Evolutionary conservation across 1,139 yeast species (phyloP).

Genomic region (Hyphopichia pseudoburtonii): DNA sequence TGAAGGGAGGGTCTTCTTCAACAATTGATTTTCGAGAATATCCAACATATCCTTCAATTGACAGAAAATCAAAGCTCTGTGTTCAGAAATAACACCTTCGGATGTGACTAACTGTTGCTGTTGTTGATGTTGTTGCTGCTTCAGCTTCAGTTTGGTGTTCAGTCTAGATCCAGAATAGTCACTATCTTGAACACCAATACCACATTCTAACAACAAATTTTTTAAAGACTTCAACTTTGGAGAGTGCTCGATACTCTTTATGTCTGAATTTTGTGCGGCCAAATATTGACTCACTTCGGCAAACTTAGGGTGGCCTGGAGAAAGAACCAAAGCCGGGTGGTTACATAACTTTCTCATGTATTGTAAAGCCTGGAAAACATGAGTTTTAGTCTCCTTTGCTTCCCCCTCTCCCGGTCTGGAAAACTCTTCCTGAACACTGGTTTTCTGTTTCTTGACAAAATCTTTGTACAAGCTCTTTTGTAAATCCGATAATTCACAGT

Average conservation of each 20-base stretch:
- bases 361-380: slow-evolving; percentile 95
- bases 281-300: slow-evolving; percentile 62
- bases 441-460: slow-evolving; percentile 86
- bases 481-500: slow-evolving; percentile 89
- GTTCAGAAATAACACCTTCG: slow-evolving; percentile 87
- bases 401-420: slow-evolving; percentile 30
- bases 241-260: slow-evolving; percentile 78
- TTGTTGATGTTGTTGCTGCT: slow-evolving; percentile 23
- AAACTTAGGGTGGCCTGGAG: slow-evolving; percentile 82
- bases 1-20: slow-evolving; percentile 80
- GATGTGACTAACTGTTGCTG: slow-evolving; percentile 41
- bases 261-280: slow-evolving; percentile 54
- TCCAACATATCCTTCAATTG: slow-evolving; percentile 98
- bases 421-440: slow-evolving; percentile 66
- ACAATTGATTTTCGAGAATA: slow-evolving; percentile 87
- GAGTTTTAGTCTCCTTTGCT: slow-evolving; percentile 66
- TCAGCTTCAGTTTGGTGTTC: slow-evolving; percentile 18
- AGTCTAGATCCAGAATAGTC: slow-evolving; percentile 31
- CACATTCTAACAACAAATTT: slow-evolving; percentile 85
- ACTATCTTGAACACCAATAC: slow-evolving; percentile 72
- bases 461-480: slow-evolving; percentile 87
- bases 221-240: slow-evolving; percentile 87
- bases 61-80: slow-evolving; percentile 92
- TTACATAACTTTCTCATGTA: slow-evolving; percentile 97
- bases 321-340: slow-evolving; percentile 92